Percentiles rank a stretch among this genome's conserved stretches.
These are phyloP conservation scores for Geranomyces michiganensis DNA, from an alignment of 192 early-diverging fungal genomes.

Conservation along the genomic window DNA sequence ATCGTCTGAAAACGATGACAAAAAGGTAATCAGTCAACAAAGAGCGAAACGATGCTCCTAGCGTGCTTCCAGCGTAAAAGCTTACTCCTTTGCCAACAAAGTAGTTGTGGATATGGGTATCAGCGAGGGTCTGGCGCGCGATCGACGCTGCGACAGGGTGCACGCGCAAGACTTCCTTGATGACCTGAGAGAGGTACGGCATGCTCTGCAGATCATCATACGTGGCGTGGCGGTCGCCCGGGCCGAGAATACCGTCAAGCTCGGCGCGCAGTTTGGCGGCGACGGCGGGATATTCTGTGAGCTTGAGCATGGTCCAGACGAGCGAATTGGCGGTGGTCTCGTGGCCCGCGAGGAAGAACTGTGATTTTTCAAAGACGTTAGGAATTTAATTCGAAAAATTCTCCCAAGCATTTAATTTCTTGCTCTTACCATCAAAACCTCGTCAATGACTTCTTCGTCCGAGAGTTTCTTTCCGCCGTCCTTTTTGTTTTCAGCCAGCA, in stretches of 20 bases:
- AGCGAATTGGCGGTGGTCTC: constrained; percentile 52
- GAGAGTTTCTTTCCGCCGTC: constrained; percentile 13
- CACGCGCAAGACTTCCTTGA: constrained; percentile 46
- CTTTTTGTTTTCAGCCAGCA: constrained; percentile 23
- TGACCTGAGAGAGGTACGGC: constrained; percentile 36
- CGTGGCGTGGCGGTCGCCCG: not conserved
- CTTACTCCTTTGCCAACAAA: not conserved
- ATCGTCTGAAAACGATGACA: not conserved
- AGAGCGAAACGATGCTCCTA: too few relatives aligned
- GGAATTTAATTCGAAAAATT: too few relatives aligned
- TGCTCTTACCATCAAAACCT: constrained; percentile 31
- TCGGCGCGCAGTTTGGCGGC: constrained; percentile 18
- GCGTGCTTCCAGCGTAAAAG: too few relatives aligned
- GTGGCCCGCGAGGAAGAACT: constrained; percentile 48
- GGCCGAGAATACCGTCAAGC: not conserved
- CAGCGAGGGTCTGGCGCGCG: not conserved
- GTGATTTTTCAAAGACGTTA: not conserved
- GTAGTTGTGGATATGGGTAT: not conserved
- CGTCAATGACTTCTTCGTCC: constrained; percentile 41
- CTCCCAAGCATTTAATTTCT: too few relatives aligned
- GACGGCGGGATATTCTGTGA: constrained; percentile 33
- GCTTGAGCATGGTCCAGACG: constrained; percentile 28
- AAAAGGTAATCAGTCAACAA: too few relatives aligned
- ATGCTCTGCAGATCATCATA: constrained; percentile 12
- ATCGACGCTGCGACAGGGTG: constrained; percentile 36